Evolutionary conservation across 2,329 filamentous ascomycete species (phyloP).

Genomic region (Huntiella decipiens): DNA sequence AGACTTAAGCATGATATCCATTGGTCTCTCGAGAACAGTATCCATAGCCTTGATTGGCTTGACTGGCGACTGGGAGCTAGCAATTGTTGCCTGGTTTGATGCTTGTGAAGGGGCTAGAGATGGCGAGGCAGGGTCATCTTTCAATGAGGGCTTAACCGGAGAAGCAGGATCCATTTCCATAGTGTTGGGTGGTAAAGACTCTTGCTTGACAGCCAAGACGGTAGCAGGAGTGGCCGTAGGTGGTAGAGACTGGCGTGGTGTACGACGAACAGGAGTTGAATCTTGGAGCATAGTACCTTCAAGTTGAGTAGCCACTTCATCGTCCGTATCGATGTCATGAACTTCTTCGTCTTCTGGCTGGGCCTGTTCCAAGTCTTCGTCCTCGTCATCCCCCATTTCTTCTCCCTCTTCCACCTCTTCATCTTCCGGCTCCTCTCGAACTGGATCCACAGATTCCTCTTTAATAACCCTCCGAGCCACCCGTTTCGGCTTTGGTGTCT

Average conservation of each 20-base stretch:
- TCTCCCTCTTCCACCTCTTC: neutral
- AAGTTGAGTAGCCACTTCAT: slow-evolving; percentile 10
- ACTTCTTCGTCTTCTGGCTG: neutral
- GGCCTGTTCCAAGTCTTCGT: neutral
- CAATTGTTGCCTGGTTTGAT: slow-evolving; percentile 37
- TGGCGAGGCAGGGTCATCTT: slow-evolving; percentile 2
- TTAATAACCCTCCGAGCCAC: neutral
- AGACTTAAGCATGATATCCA: slow-evolving; percentile 85
- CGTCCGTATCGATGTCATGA: slow-evolving; percentile 3
- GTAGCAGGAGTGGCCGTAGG: neutral
- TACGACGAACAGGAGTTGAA: neutral
- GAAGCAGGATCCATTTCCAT: slow-evolving; percentile 2
- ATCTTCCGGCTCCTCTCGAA: slow-evolving; percentile 1
- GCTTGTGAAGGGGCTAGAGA: slow-evolving; percentile 21
- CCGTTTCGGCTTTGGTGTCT: neutral
- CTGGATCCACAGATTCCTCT: neutral
- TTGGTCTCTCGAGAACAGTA: slow-evolving; percentile 65
- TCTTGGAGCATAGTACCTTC: slow-evolving; percentile 3
- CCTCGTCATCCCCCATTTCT: neutral
- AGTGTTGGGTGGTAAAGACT: neutral
- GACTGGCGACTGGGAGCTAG: slow-evolving; percentile 31
- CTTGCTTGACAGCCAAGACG: slow-evolving; percentile 1
- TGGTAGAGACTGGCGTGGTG: neutral
- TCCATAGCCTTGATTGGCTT: slow-evolving; percentile 61
- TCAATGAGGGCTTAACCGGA: slow-evolving; percentile 5